phyloP scores from a whole-genome alignment of 495 filamentous ascomycete species.

The Bacidia rubella region DNA sequence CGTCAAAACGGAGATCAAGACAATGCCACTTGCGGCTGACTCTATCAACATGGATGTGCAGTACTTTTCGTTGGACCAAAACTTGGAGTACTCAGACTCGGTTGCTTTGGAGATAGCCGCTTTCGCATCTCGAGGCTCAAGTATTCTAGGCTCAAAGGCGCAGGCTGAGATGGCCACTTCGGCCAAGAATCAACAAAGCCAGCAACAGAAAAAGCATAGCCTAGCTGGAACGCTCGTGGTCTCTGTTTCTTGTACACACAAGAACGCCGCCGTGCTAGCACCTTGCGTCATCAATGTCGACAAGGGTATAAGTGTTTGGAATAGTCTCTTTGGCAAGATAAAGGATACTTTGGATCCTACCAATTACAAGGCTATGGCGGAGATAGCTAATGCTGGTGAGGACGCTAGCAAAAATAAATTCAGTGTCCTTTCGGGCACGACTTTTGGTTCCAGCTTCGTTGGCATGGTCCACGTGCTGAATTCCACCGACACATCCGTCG shows the following conservation, averaged over 20 bases:
- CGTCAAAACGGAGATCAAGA: not conserved
- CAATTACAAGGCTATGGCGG: not conserved
- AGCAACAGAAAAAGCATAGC: not conserved
- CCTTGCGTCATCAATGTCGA: not conserved
- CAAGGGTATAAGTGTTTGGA: not conserved
- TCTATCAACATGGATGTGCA: not conserved
- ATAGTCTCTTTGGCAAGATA: not conserved
- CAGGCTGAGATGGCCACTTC: not conserved
- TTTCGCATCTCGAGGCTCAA: not conserved
- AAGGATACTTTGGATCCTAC: not conserved
- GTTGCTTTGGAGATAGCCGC: not conserved
- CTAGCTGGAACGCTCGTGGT: not conserved
- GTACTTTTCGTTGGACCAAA: not conserved
- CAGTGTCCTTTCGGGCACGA: not conserved
- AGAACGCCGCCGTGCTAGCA: not conserved
- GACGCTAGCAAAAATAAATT: not conserved
- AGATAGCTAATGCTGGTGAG: not conserved
- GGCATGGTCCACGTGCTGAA: not conserved
- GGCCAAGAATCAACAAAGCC: not conserved
- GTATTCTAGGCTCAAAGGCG: not conserved
- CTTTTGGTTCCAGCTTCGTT: not conserved
- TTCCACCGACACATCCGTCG: not conserved
- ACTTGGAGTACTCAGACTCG: not conserved
- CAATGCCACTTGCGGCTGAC: not conserved
- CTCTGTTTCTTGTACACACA: not conserved